Evolutionary conservation across 2,329 filamentous ascomycete genomes (phyloP).

Genomic region (Pseudogymnoascus sp.): DNA sequence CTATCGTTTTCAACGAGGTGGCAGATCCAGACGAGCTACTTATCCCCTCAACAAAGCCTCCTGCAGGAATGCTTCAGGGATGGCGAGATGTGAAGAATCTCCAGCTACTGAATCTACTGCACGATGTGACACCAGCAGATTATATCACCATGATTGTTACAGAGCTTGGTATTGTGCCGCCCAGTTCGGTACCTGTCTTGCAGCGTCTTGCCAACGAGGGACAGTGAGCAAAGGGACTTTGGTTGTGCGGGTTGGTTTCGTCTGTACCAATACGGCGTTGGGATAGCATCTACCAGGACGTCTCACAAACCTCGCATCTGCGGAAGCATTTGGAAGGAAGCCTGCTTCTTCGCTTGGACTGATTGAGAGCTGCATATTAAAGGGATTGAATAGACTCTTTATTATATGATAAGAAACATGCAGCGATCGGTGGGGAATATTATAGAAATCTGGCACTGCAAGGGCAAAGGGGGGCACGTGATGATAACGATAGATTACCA

Average conservation of each 20-base stretch:
- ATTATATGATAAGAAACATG: not conserved
- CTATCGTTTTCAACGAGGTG: constrained; percentile 90
- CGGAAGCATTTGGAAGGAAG: not conserved
- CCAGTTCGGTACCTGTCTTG: constrained; percentile 73
- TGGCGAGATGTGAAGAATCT: constrained; percentile 53
- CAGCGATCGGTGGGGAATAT: not conserved
- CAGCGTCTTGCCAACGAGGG: constrained; percentile 36
- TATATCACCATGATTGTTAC: constrained; percentile 85
- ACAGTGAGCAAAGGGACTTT: not conserved
- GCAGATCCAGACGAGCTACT: constrained; percentile 61
- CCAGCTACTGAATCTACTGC: constrained; percentile 67
- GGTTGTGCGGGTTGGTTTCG: constrained; percentile 6
- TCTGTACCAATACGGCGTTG: constrained; percentile 2
- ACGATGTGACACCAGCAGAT: constrained; percentile 83
- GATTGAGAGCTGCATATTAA: not conserved
- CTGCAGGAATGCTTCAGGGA: constrained; percentile 34
- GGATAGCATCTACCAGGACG: not conserved
- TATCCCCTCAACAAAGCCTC: constrained; percentile 21
- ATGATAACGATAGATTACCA: constrained; percentile 5
- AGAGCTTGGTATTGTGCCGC: constrained; percentile 79
- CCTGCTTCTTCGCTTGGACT: not conserved
- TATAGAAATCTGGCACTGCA: not conserved
- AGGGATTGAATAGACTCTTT: not conserved
- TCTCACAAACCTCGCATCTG: not conserved
- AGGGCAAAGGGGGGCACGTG: not conserved